Percentiles rank a stretch among this genome's conserved stretches.
Evolutionary conservation across 164 flowering plant species (phyloP).

Genomic region (Vitis rotundifolia): DNA sequence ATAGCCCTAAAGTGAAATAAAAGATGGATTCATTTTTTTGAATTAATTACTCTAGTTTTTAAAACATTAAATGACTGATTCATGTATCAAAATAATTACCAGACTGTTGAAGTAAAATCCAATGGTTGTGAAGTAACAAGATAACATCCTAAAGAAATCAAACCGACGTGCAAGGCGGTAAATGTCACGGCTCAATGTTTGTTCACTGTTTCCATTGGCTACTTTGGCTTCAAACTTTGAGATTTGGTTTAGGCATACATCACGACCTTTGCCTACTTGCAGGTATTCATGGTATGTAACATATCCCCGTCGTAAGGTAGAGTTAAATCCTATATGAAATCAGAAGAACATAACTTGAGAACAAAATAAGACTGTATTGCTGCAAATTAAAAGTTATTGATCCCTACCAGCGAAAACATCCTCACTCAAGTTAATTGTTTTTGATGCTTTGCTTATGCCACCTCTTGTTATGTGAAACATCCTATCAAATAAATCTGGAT

Average conservation of each 20-base stretch:
- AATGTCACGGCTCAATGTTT: constrained; percentile 87
- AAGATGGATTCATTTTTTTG: neutral
- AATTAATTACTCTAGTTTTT: neutral
- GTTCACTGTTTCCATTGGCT: constrained; percentile 94
- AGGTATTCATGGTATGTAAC: constrained; percentile 89
- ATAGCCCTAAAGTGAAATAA: neutral
- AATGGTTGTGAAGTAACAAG: constrained; percentile 90
- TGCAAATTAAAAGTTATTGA: neutral
- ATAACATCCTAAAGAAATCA: constrained; percentile 92
- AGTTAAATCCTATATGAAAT: constrained; percentile 68
- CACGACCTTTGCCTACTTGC: constrained; percentile 98
- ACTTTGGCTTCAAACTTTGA: constrained; percentile 96
- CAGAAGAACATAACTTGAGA: neutral
- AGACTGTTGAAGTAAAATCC: constrained; percentile 89
- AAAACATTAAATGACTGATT: neutral
- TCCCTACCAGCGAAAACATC: constrained; percentile 56
- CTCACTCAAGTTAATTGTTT: constrained; percentile 65
- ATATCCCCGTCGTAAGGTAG: constrained; percentile 68
- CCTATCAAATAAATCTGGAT: constrained; percentile 71
- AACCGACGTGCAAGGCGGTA: constrained; percentile 82
- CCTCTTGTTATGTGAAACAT: constrained; percentile 73
- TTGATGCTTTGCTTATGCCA: constrained; percentile 77
- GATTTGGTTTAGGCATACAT: constrained; percentile 90
- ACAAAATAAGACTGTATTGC: neutral
- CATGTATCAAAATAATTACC: constrained; percentile 44